Evolutionary conservation across 306 rosid species (phyloP).

Genomic region (Acacia acuminata): DNA sequence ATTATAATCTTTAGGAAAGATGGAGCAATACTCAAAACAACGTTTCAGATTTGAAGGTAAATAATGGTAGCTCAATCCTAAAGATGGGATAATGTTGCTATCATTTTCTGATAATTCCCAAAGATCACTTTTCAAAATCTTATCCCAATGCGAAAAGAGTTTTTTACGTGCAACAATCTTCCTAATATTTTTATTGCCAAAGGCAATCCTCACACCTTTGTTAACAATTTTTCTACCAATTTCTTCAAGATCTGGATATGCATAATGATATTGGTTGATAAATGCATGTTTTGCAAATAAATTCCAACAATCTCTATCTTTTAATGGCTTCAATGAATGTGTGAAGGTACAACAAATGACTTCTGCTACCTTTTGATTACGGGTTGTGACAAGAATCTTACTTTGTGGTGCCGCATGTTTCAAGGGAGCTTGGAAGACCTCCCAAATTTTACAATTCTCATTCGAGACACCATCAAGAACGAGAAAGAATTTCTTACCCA

Average conservation of each 20-base stretch:
- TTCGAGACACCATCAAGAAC: background rate
- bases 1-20: too few relatives aligned
- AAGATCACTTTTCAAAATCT: background rate
- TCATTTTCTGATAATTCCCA: background rate
- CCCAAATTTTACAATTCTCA: background rate
- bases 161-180: too few relatives aligned
- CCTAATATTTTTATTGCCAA: background rate
- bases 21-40: too few relatives aligned
- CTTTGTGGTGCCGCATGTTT: background rate
- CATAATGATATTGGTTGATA: fast-evolving
- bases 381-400: background rate
- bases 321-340: too few relatives aligned
- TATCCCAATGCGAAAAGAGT: background rate
- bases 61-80: background rate
- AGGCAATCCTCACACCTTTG: background rate
- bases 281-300: background rate
- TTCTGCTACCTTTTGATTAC: background rate
- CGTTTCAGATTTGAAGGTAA: background rate
- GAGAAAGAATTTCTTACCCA: background rate
- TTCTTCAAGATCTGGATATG: fast-evolving
- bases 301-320: background rate
- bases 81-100: background rate
- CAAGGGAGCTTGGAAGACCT: background rate
- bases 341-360: background rate
- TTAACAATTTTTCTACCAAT: background rate